phyloP scores from a whole-genome alignment of 768 basidiomycete genomes.

The Suillus americanus region DNA sequence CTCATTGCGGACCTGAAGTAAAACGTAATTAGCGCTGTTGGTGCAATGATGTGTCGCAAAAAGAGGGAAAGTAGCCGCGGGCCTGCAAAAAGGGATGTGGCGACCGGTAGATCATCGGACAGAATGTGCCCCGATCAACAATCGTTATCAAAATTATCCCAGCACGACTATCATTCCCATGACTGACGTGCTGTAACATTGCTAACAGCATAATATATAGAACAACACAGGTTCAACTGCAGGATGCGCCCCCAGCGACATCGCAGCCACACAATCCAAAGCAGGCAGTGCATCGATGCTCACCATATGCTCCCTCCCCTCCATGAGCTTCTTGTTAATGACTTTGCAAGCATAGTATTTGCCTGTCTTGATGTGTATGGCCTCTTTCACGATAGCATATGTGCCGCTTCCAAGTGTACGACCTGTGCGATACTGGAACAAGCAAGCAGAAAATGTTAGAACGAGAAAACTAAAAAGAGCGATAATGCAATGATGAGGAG shows the following conservation, averaged over 20 bases:
- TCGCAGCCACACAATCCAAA: background rate
- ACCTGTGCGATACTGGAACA: slow-evolving; percentile 76
- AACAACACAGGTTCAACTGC: background rate
- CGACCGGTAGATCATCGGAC: background rate
- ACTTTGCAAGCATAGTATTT: slow-evolving; percentile 99
- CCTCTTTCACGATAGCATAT: slow-evolving; percentile 94
- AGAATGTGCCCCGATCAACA: slow-evolving; percentile 17
- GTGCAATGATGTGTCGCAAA: slow-evolving; percentile 17
- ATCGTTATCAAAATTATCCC: slow-evolving; percentile 12
- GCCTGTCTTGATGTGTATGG: slow-evolving; percentile 88
- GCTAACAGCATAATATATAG: background rate
- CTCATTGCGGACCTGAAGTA: slow-evolving; percentile 86
- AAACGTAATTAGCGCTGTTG: slow-evolving; percentile 10
- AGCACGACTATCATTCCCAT: slow-evolving; percentile 6
- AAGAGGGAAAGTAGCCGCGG: background rate
- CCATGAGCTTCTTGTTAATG: slow-evolving; percentile 99
- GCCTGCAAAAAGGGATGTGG: background rate
- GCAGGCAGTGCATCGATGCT: slow-evolving; percentile 20
- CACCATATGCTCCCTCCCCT: slow-evolving; percentile 97
- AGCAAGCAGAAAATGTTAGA: slow-evolving; percentile 1
- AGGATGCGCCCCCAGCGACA: background rate
- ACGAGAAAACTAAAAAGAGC: slow-evolving; percentile 6
- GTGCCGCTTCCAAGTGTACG: slow-evolving; percentile 89
- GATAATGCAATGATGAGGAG: background rate
- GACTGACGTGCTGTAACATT: background rate